These are phyloP conservation scores for Alternaria sp. DNA, from an alignment of 2,329 filamentous ascomycete genomes.

Conservation along the genomic window DNA sequence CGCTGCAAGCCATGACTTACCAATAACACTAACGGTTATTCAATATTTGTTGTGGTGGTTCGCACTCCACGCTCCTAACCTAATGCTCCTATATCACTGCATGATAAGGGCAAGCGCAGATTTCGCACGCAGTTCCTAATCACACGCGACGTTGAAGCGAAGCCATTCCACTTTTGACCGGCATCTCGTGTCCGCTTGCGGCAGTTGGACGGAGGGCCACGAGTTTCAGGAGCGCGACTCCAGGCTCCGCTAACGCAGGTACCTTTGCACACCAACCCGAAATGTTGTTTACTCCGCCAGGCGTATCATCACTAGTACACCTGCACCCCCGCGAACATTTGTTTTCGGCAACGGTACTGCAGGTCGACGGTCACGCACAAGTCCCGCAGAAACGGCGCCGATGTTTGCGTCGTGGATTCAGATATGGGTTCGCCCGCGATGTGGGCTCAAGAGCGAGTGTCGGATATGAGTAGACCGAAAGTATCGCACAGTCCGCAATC, in stretches of 20 bases:
- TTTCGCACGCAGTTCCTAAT: conserved; percentile 13
- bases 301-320: conserved; percentile 26
- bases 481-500: neutral
- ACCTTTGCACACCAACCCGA: conserved; percentile 39
- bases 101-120: conserved; percentile 20
- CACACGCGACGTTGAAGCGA: conserved; percentile 28
- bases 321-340: conserved; percentile 20
- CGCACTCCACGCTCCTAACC: conserved; percentile 23
- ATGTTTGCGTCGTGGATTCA: conserved; percentile 9
- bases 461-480: neutral
- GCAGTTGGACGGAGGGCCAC: conserved; percentile 28
- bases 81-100: conserved; percentile 23
- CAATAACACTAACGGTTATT: conserved; percentile 18
- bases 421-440: conserved; percentile 6
- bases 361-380: conserved; percentile 32
- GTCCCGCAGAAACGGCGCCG: conserved; percentile 30
- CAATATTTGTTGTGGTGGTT: conserved; percentile 15
- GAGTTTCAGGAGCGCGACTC: conserved; percentile 42
- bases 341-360: conserved; percentile 42
- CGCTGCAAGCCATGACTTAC: conserved; percentile 27
- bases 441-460: neutral
- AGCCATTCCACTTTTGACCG: conserved; percentile 26
- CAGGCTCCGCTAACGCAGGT: conserved; percentile 47
- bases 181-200: conserved; percentile 32
- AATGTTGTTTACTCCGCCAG: conserved; percentile 42